Evolutionary conservation across 257 asterid species (phyloP).

Genomic region (Rauvolfia tetraphylla): DNA sequence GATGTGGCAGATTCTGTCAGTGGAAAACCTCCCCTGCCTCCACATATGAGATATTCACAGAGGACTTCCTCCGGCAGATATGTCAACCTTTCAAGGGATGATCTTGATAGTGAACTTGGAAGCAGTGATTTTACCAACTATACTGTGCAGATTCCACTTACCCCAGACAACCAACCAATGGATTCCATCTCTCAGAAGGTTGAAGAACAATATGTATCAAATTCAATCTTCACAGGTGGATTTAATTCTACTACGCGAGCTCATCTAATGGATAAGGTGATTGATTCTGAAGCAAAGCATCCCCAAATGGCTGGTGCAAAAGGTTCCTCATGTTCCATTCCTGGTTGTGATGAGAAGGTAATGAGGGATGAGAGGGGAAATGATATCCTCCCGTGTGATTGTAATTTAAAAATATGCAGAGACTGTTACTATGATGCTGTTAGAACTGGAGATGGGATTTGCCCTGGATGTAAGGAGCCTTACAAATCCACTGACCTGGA

Average conservation of each 20-base stretch:
- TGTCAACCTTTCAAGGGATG: conserved; percentile 78
- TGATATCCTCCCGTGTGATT: conserved; percentile 80
- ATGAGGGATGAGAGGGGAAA: conserved; percentile 84
- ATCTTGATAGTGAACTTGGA: conserved; percentile 84
- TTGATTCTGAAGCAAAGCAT: conserved; percentile 74
- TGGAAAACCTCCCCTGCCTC: conserved; percentile 43
- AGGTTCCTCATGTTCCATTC: conserved; percentile 76
- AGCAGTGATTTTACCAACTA: conserved; percentile 64
- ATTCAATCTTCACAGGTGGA: conserved; percentile 85
- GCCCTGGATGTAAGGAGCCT: conserved; percentile 91
- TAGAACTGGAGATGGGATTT: conserved; percentile 67
- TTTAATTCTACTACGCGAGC: conserved; percentile 81
- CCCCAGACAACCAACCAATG: conserved; percentile 97
- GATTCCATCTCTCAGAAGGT: conserved; percentile 69
- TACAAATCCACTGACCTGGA: conserved; percentile 61
- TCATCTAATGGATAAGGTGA: conserved; percentile 95
- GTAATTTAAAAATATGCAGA: conserved; percentile 85
- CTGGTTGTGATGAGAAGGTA: conserved; percentile 85
- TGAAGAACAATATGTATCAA: conserved; percentile 87
- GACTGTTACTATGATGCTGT: conserved; percentile 76
- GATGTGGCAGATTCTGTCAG: conserved; percentile 41
- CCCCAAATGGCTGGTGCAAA: conserved; percentile 92
- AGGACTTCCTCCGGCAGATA: conserved; percentile 83
- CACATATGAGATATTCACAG: conserved; percentile 64
- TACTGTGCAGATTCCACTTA: conserved; percentile 84